These are phyloP conservation scores for Ambrosia artemisiifolia DNA, from an alignment of 129 eudicot species.

Conservation along the genomic window DNA sequence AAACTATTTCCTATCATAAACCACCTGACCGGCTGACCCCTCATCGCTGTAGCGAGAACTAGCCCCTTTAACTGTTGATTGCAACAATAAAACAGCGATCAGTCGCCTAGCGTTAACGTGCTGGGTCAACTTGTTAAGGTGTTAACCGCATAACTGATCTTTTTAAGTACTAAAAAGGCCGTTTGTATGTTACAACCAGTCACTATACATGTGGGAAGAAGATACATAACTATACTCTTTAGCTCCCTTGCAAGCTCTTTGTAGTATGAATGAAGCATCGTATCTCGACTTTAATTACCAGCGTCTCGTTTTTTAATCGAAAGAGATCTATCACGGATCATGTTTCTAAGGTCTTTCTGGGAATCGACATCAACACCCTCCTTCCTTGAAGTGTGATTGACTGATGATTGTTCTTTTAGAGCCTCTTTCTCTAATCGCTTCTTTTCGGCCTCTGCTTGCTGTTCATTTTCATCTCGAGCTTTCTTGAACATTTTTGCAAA, in stretches of 20 bases:
- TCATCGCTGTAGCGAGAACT: too few relatives aligned
- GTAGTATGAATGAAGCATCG: background rate
- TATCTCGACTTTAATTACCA: slow-evolving; percentile 4
- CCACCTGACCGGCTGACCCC: too few relatives aligned
- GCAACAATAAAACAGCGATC: too few relatives aligned
- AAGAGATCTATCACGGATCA: slow-evolving; percentile 39
- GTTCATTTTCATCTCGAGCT: slow-evolving; percentile 87
- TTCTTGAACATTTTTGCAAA: slow-evolving; percentile 87
- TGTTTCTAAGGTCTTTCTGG: slow-evolving; percentile 44
- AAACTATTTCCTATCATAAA: too few relatives aligned
- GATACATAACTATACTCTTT: background rate
- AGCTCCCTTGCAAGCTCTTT: slow-evolving; percentile 4
- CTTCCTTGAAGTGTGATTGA: slow-evolving; percentile 29
- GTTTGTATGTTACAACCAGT: background rate
- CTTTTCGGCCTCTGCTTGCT: slow-evolving; percentile 87
- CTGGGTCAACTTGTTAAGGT: too few relatives aligned
- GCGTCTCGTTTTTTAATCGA: slow-evolving; percentile 32
- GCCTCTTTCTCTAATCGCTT: slow-evolving; percentile 96
- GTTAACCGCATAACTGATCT: background rate
- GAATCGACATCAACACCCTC: slow-evolving; percentile 40
- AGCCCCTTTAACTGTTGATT: too few relatives aligned
- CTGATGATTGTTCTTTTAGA: slow-evolving; percentile 63
- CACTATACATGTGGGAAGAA: slow-evolving; percentile 17
- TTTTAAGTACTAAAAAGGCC: background rate
- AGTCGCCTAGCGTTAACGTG: too few relatives aligned